Evolutionary conservation across 1,284 basidiomycete species (phyloP), one percentile per base, ranked within the genome.

Genomic region (Trichosporon inkin): DNA sequence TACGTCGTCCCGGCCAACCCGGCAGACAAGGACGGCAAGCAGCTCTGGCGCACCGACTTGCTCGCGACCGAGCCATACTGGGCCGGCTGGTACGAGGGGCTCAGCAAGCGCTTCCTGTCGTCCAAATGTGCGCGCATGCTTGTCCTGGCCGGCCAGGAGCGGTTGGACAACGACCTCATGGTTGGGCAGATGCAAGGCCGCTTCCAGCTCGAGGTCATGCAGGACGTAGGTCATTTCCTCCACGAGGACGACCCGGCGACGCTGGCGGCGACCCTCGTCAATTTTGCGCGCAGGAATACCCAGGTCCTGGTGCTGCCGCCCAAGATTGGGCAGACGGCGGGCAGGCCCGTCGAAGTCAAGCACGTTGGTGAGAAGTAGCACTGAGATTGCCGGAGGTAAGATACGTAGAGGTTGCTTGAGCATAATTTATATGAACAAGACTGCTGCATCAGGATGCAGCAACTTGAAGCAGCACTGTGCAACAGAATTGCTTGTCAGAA

Each of bases 131-230:
- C 93, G 0, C 85, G 93, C 14, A 78, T 99, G 28, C 83, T 99
- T 32, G 84, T 98, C 3, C 82, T 99, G 11, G 95, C 96, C 0
- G 94, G 94, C 0, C 88, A 93, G 10, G 95, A 99, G 69, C 82
- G 93, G 8, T 84, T 99, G 2, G 96, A 99, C 74, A 88, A 86
- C 67, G 87, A 91, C 66, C 82, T 99, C 40, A 97, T 96, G 89
- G 94, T 99, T 53, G 96, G 93, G 0, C 95, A 99, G 77, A 98
- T 99, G 95, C 88, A 90, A 79, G 94, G 94, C 60, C 97, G 97
- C 75, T 98, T 97, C 79, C 95, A 98, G 78, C 83, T 97, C 69
- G 86, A 85, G 20, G 92, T 98, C 24, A 84, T 96, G 64, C 84
- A 85, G 3, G 86, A 86, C 19, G 91, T 92, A 0, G 95, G 95